Evolutionary conservation across 371 early-diverging fungal genomes (phyloP).

Genomic region (Mortierella sp.): DNA sequence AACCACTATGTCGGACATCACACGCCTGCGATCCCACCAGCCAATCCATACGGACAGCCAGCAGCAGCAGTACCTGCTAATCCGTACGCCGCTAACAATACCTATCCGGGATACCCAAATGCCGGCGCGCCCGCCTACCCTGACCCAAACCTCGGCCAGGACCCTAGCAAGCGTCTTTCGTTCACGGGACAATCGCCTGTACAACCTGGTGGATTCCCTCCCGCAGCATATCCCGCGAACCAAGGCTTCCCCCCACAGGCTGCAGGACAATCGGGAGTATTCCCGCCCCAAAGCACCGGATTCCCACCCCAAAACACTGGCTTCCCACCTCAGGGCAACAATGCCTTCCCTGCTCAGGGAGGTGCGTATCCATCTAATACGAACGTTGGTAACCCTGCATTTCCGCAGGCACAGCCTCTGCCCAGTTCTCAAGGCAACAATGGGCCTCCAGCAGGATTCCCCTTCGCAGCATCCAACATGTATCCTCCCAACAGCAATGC

Average conservation of each 20-base stretch:
- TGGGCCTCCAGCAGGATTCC: constrained; percentile 36
- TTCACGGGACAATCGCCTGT: constrained; percentile 31
- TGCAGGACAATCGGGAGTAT: constrained; percentile 5
- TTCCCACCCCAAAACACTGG: constrained; percentile 22
- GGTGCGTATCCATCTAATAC: constrained; percentile 7
- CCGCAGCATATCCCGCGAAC: constrained; percentile 12
- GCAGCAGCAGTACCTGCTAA: constrained; percentile 10
- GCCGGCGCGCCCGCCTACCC: constrained; percentile 13
- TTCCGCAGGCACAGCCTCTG: constrained; percentile 26
- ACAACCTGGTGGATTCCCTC: constrained; percentile 30
- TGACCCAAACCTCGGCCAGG: constrained; percentile 24
- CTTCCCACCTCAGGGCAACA: constrained; percentile 14
- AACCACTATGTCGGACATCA: constrained; percentile 39
- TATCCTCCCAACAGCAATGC: constrained; percentile 27
- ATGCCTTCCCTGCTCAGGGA: constrained; percentile 2
- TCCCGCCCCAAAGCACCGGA: constrained; percentile 8
- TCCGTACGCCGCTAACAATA: constrained; percentile 24
- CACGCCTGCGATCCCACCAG: constrained; percentile 34
- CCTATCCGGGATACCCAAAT: constrained; percentile 32
- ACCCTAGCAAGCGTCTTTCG: constrained; percentile 38
- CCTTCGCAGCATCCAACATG: constrained; percentile 19
- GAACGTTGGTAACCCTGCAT: constrained; percentile 13
- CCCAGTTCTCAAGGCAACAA: constrained; percentile 19
- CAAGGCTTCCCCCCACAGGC: constrained; percentile 25
- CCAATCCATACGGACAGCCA: constrained; percentile 15